Conservation (phyloP, 495 filamentous ascomycete species). For the Aspergillus conjunctus region DNA sequence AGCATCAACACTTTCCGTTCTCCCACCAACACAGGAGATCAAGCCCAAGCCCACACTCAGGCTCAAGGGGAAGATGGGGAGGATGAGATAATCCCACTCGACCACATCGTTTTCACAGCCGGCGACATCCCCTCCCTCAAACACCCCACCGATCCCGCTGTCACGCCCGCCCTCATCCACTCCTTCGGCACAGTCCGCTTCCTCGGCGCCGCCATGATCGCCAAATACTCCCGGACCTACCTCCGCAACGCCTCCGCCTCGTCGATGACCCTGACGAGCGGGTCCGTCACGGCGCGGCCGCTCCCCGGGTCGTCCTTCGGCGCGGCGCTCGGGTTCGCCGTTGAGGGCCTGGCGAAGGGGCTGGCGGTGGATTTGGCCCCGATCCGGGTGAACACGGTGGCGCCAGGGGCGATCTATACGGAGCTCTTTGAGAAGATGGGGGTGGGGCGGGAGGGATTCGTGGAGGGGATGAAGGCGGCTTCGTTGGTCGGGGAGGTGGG, state of each 20-base stretch:
- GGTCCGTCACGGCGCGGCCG: slow-evolving; percentile 49
- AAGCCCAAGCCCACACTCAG: neutral
- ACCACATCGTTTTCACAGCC: slow-evolving; percentile 67
- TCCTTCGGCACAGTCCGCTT: slow-evolving; percentile 51
- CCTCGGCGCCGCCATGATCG: slow-evolving; percentile 47
- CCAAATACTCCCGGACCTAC: slow-evolving; percentile 50
- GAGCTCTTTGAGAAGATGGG: slow-evolving; percentile 43
- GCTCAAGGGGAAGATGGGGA: neutral
- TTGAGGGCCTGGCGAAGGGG: slow-evolving; percentile 47
- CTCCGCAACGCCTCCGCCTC: slow-evolving; percentile 39
- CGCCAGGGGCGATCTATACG: slow-evolving; percentile 58
- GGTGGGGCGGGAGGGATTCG: slow-evolving; percentile 27
- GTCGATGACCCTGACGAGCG: slow-evolving; percentile 59
- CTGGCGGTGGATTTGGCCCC: slow-evolving; percentile 62
- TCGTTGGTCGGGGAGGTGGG: slow-evolving; percentile 51
- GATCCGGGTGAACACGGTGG: slow-evolving; percentile 60
- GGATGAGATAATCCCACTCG: slow-evolving; percentile 36
- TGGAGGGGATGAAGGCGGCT: slow-evolving; percentile 29
- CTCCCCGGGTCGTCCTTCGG: slow-evolving; percentile 43
- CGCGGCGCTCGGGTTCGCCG: slow-evolving; percentile 36
- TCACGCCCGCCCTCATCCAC: slow-evolving; percentile 35
- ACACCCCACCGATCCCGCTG: slow-evolving; percentile 39
- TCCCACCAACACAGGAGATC: neutral
- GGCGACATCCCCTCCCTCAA: slow-evolving; percentile 45
- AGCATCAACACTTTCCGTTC: neutral